Evolutionary conservation across 2,329 filamentous ascomycete genomes (phyloP).

Genomic region (Alternaria consortialis): DNA sequence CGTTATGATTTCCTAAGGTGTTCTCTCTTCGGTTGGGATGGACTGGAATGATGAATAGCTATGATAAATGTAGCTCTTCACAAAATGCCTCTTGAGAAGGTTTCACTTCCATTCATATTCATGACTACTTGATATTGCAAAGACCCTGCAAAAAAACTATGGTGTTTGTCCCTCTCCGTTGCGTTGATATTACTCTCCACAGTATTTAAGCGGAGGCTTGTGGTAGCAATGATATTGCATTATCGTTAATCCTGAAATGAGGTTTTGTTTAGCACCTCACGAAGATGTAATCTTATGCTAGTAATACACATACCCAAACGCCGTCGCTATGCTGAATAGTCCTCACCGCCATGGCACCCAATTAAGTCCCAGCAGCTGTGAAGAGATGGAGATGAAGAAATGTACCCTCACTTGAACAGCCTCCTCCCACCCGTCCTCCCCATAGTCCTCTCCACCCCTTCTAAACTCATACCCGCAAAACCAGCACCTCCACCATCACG

Average conservation of each 20-base stretch:
- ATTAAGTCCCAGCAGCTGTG: not conserved
- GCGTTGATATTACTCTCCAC: not conserved
- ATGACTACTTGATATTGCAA: not conserved
- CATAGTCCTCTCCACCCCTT: conserved; percentile 57
- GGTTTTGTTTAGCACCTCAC: not conserved
- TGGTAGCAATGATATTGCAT: not conserved
- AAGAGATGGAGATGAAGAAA: not conserved
- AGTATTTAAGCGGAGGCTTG: not conserved
- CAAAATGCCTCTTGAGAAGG: conserved; percentile 36
- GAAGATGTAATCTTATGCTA: not conserved
- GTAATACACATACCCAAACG: conserved; percentile 12
- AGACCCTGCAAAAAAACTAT: not conserved
- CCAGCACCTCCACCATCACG: conserved; percentile 69
- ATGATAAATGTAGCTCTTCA: conserved; percentile 41
- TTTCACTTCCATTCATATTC: conserved; percentile 25
- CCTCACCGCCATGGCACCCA: not conserved
- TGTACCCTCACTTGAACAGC: conserved; percentile 52
- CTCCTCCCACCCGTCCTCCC: conserved; percentile 56
- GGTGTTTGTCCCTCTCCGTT: not conserved
- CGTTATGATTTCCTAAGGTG: conserved; percentile 36
- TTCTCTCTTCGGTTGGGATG: conserved; percentile 37
- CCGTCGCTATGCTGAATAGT: conserved; percentile 20
- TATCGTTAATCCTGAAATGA: not conserved
- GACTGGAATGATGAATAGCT: conserved; percentile 35
- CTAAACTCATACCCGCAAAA: conserved; percentile 60